phyloP scores from a whole-genome alignment of 2,329 filamentous ascomycete species.

The Aspergillus oerlinghausenensis region DNA sequence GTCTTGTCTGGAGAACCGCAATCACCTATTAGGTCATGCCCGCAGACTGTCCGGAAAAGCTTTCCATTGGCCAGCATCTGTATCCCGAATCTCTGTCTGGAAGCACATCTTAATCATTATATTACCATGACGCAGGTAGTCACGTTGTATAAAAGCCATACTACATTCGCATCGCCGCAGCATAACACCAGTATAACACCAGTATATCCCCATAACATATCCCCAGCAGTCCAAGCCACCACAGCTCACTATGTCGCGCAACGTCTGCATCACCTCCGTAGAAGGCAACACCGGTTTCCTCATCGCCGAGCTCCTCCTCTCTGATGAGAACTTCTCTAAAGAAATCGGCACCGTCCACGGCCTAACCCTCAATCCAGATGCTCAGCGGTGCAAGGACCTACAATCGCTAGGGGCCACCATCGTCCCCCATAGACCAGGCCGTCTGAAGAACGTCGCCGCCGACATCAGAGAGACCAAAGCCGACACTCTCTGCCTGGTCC shows the following conservation, averaged over 20 bases:
- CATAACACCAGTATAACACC: not conserved
- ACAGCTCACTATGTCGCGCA: slow-evolving; percentile 40
- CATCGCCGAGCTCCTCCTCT: slow-evolving; percentile 48
- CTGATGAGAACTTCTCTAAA: slow-evolving; percentile 38
- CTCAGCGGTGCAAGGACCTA: slow-evolving; percentile 39
- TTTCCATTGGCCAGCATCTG: not conserved
- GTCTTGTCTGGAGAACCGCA: not conserved
- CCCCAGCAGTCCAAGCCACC: not conserved
- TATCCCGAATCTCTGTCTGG: not conserved
- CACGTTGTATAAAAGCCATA: not conserved
- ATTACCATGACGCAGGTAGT: not conserved
- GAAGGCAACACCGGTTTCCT: slow-evolving; percentile 51
- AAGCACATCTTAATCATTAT: not conserved
- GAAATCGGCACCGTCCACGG: slow-evolving; percentile 41
- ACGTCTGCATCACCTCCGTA: slow-evolving; percentile 46
- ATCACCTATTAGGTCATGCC: not conserved
- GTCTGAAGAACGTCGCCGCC: slow-evolving; percentile 35
- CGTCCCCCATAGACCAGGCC: slow-evolving; percentile 40
- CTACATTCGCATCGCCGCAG: not conserved
- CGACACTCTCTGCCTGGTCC: slow-evolving; percentile 49
- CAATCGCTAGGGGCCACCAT: slow-evolving; percentile 40
- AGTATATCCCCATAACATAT: not conserved
- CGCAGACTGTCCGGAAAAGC: not conserved
- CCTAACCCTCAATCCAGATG: slow-evolving; percentile 39
- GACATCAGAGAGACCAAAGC: slow-evolving; percentile 41